Evolutionary conservation across 495 filamentous ascomycete genomes (phyloP), one percentile per base, ranked within the genome.

Genomic region (Xylaria nigripes): DNA sequence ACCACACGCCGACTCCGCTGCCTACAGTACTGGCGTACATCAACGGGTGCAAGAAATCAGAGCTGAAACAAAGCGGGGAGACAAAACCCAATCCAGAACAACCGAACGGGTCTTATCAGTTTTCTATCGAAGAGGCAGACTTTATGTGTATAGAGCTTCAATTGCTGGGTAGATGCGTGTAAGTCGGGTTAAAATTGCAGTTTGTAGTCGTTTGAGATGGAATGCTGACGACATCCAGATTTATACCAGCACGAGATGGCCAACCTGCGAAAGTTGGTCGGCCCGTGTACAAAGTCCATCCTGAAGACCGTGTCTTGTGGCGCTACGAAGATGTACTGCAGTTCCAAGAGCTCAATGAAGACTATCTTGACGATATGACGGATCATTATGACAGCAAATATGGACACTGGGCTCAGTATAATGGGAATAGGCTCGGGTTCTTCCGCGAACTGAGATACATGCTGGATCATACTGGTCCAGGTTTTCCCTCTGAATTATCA

Each of bases 21-120:
- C 24, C 52, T 13, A n/a, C 47, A 5, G 59, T 27, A 25, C 30
- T 64, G 30, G 57, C 45, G 1, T 67, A 67, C 40, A 64, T 67
- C 12, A 67, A 67, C 22, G 64, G 61, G 15, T 57, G 48, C 38
- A 7, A 22, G 18, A 43, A 51, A 24, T 51, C 47, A 16, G 54
- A 51, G 30, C 23, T 57, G 30, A 47, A 24, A 0, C 22, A 50
- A 2, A 30, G 29, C 30, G 55, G 46, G n/a, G 47, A 54, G 8
- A 48, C 1, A 15, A 7, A 29, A 16, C 45, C 48, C n/a, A 40
- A 57, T 34, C 48, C 42, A n/a, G 47, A 18, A 21, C 58, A 63
- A 32, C 58, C 55, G 18, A 67, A 67, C n/a, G 51, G 56, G 19
- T 60, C 55, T 3, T 64, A 67, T 42, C 59, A 64, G 24, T 67